Conservation (phyloP, 371 early-diverging fungal species). For the Mortierella sp. region DNA sequence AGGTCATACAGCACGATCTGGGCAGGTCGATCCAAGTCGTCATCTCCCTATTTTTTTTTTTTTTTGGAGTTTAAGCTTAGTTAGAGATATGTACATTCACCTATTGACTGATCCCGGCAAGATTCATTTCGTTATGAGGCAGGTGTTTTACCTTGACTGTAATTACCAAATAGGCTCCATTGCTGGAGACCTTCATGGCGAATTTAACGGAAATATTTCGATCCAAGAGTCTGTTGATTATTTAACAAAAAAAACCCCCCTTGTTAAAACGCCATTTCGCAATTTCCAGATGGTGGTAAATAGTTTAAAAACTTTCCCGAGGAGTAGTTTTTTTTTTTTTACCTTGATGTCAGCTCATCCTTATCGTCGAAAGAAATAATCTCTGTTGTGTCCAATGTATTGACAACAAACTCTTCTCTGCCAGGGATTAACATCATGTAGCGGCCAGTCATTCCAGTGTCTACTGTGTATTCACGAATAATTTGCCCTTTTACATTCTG, state of each 20-base stretch:
- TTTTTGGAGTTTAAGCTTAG: background rate
- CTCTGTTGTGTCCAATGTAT: conserved; percentile 9
- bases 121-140: background rate
- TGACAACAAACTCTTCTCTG: conserved; percentile 13
- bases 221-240: conserved; percentile 6
- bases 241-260: background rate
- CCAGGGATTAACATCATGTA: conserved; percentile 25
- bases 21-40: conserved; percentile 11
- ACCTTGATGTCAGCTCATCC: conserved; percentile 11
- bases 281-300: background rate
- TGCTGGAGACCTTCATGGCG: background rate
- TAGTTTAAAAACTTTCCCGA: background rate
- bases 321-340: background rate
- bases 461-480: conserved; percentile 10
- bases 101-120: no score
- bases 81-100: background rate
- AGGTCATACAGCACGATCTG: conserved; percentile 29
- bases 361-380: conserved; percentile 12
- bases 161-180: background rate
- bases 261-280: no score
- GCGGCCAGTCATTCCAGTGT: background rate
- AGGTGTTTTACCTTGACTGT: conserved; percentile 11
- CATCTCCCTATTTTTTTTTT: conserved; percentile 4
- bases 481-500: conserved; percentile 29
- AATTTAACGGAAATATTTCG: no score